phyloP scores from a whole-genome alignment of 805 yeast genomes.

The Kuraishia borneana region DNA sequence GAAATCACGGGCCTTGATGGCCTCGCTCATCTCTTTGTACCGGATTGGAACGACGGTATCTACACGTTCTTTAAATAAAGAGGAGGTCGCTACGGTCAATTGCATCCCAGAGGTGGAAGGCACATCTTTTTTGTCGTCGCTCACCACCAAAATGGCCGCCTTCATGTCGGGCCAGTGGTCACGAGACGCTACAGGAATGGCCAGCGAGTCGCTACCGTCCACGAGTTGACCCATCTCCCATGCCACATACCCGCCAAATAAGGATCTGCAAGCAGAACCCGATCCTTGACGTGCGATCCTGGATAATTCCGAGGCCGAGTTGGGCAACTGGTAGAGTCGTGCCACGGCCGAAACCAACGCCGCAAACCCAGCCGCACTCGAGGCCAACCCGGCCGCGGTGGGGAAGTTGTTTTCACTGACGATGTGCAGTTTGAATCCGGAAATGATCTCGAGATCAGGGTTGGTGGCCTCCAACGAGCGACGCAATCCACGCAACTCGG shows the following conservation, averaged over 20 bases:
- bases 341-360: slow-evolving; percentile 91
- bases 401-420: slow-evolving; percentile 96
- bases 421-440: slow-evolving; percentile 60
- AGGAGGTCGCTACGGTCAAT: slow-evolving; percentile 80
- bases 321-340: slow-evolving; percentile 74
- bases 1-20: slow-evolving; percentile 71
- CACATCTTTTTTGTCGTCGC: slow-evolving; percentile 89
- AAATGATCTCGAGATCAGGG: slow-evolving; percentile 43
- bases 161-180: slow-evolving; percentile 88
- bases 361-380: slow-evolving; percentile 97
- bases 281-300: slow-evolving; percentile 96
- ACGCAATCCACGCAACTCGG: slow-evolving; percentile 65
- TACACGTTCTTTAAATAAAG: slow-evolving; percentile 73
- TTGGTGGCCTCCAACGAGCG: slow-evolving; percentile 45
- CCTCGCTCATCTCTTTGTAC: slow-evolving; percentile 67
- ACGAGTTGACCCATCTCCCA: slow-evolving; percentile 87
- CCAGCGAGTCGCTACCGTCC: slow-evolving; percentile 89
- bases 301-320: slow-evolving; percentile 73
- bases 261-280: slow-evolving; percentile 95
- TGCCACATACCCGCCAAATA: slow-evolving; percentile 96
- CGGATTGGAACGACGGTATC: slow-evolving; percentile 77
- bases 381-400: slow-evolving; percentile 97
- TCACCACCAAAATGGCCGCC: slow-evolving; percentile 86
- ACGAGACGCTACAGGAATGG: slow-evolving; percentile 80
- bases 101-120: slow-evolving; percentile 97